Evolutionary conservation across 768 basidiomycete genomes (phyloP).

Genomic region (Imleria badia): DNA sequence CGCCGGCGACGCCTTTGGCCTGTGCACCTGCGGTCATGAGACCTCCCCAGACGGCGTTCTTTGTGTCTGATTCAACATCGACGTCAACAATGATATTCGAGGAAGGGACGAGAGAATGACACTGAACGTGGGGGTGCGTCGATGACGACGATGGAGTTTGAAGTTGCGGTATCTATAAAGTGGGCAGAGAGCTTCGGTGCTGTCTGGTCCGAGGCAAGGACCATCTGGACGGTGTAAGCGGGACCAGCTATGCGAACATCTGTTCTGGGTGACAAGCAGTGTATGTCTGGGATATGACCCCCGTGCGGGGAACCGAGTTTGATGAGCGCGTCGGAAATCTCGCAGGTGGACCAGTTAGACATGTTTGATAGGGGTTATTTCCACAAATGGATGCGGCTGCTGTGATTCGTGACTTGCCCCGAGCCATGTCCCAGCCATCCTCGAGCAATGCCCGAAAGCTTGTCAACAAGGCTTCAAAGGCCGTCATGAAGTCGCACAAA

Average conservation of each 20-base stretch:
- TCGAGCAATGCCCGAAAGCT: slow-evolving; percentile 33
- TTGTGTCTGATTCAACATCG: slow-evolving; percentile 46
- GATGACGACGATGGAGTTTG: slow-evolving; percentile 69
- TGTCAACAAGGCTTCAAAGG: slow-evolving; percentile 47
- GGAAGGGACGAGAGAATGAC: slow-evolving; percentile 13
- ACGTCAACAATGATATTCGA: not conserved
- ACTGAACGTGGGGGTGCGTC: slow-evolving; percentile 67
- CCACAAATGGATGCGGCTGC: not conserved
- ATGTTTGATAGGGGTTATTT: slow-evolving; percentile 15
- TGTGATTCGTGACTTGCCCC: not conserved
- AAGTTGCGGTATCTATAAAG: slow-evolving; percentile 77
- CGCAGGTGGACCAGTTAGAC: slow-evolving; percentile 66
- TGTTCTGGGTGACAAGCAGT: slow-evolving; percentile 41
- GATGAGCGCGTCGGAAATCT: slow-evolving; percentile 86
- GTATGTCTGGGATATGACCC: slow-evolving; percentile 80
- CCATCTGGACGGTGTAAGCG: slow-evolving; percentile 89
- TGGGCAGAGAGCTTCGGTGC: slow-evolving; percentile 68
- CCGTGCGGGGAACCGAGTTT: slow-evolving; percentile 73
- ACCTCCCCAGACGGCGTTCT: slow-evolving; percentile 91
- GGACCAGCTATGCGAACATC: slow-evolving; percentile 63
- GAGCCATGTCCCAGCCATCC: slow-evolving; percentile 2
- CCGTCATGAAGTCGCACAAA: slow-evolving; percentile 70
- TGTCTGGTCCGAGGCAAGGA: slow-evolving; percentile 51
- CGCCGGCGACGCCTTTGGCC: slow-evolving; percentile 66
- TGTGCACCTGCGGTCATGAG: slow-evolving; percentile 87